Percentiles rank a stretch among this genome's conserved stretches.
phyloP scores from a whole-genome alignment of 352 stramenopile genomes.

The Pythium oligandrum region DNA sequence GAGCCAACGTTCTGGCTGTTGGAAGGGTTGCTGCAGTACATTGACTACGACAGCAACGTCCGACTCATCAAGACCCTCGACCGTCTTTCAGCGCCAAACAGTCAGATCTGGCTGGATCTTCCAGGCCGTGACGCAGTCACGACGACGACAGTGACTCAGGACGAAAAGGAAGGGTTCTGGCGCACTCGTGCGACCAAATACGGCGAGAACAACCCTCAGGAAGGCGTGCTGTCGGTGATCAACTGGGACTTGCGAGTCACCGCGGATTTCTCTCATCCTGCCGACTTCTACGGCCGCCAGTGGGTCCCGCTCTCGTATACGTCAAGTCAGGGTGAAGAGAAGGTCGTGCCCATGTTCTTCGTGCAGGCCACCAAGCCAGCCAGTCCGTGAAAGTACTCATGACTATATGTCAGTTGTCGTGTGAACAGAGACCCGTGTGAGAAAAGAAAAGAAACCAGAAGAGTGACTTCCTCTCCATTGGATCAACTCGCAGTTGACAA shows the following conservation, averaged over 20 bases:
- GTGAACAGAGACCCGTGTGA: too few species aligned
- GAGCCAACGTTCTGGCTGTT: slow-evolving; percentile 51
- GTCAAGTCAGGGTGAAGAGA: background rate
- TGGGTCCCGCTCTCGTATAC: slow-evolving; percentile 31
- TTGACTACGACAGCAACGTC: slow-evolving; percentile 29
- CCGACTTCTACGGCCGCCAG: slow-evolving; percentile 33
- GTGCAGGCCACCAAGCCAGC: slow-evolving; percentile 13
- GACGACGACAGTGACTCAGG: background rate
- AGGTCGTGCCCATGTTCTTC: slow-evolving; percentile 7
- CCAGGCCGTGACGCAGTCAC: slow-evolving; percentile 13
- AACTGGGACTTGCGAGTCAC: slow-evolving; percentile 40
- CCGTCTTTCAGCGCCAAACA: slow-evolving; percentile 34
- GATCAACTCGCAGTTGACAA: too few species aligned
- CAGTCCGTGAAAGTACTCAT: too few species aligned
- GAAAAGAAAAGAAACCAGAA: too few species aligned
- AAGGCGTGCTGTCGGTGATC: slow-evolving; percentile 39
- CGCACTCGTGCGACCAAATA: slow-evolving; percentile 30
- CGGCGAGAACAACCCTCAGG: slow-evolving; percentile 37
- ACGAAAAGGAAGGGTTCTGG: slow-evolving; percentile 19
- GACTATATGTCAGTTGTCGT: too few species aligned
- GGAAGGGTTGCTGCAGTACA: slow-evolving; percentile 49
- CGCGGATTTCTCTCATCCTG: slow-evolving; percentile 16
- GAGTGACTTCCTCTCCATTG: too few species aligned
- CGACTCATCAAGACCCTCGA: slow-evolving; percentile 49
- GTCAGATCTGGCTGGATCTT: slow-evolving; percentile 50